Conservation (phyloP, 768 basidiomycete species). For the Amanita fuliginea region DNA sequence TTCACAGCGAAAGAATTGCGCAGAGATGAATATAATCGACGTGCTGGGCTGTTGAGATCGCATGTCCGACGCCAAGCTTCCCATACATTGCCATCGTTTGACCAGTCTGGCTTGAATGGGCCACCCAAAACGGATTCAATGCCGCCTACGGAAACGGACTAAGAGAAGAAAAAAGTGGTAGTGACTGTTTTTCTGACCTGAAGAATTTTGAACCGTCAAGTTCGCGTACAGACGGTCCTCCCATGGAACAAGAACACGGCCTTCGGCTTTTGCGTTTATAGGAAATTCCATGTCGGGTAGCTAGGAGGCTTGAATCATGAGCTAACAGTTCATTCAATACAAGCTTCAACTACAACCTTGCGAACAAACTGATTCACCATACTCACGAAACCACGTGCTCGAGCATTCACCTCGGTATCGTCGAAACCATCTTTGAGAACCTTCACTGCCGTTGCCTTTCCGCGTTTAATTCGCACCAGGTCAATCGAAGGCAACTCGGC, state of each 20-base stretch:
- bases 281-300: conserved; percentile 94
- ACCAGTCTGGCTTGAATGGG: conserved; percentile 77
- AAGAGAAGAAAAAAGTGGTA: background rate
- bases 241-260: conserved; percentile 89
- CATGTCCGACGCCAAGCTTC: conserved; percentile 93
- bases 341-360: conserved; percentile 29
- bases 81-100: conserved; percentile 78
- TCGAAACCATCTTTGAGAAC: conserved; percentile 42
- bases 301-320: conserved; percentile 20
- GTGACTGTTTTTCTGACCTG: conserved; percentile 16
- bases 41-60: conserved; percentile 62
- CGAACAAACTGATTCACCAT: conserved; percentile 67
- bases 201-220: conserved; percentile 41
- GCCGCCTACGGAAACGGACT: conserved; percentile 27
- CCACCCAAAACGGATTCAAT: conserved; percentile 48
- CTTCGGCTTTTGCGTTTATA: conserved; percentile 89
- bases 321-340: background rate
- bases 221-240: conserved; percentile 71
- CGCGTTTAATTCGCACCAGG: conserved; percentile 67
- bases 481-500: conserved; percentile 78
- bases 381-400: conserved; percentile 64
- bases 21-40: conserved; percentile 73
- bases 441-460: conserved; percentile 47
- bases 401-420: conserved; percentile 61
- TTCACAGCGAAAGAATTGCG: conserved; percentile 34